Evolutionary conservation across 2,329 filamentous ascomycete species (phyloP), one percentile per base, ranked within the genome.

Genomic region (Alternaria brassicae): DNA sequence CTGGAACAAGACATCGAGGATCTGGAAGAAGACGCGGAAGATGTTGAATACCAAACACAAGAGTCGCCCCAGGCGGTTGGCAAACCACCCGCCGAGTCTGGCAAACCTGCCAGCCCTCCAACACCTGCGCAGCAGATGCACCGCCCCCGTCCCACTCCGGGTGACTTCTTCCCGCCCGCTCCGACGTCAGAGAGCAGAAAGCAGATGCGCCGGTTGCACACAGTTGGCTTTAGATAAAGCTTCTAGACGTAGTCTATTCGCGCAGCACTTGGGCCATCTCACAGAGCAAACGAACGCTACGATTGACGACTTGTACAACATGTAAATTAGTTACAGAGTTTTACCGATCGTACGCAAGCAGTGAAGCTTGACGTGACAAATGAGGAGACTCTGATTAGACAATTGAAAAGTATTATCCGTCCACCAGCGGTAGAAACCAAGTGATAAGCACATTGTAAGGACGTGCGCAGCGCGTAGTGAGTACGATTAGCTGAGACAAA

Each of bases 401-500:
- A 15, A 10, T 34, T n/a, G 2, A 34, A 9, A 9, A 34, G 12
- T 34, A 32, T 47, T 4, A 34, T 9, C 6, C 4, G 13, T 42
- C 13, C 21, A 6, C 44, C 15, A 23, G 12, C 13, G 19, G 5
- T 23, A 15, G 12, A 10, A 40, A 23, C 10, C 12, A 40, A 12
- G 10, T 19, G 7, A 2, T 40, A 23, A 23, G 10, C 37, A 23
- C 17, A 32, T 13, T 17, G 2, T 12, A 25, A 34, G 6, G 21
- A 32, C n/a, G 19, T 6, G 17, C 7, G 13, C 28, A 12, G 19
- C 19, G 6, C 4, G 21, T 2, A 36, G 8, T 9, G 8, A 36
- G 44, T 48, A 34, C 21, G 13, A 48, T 7, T 42, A 0, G 77
- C 73, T 0, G 84, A 81, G 7, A 86, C 86, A 62, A 88, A 88